Percentiles rank a stretch among this genome's conserved stretches.
Evolutionary conservation across 495 filamentous ascomycete genomes (phyloP).

Genomic region (Hypoxylon lienhwacheense): DNA sequence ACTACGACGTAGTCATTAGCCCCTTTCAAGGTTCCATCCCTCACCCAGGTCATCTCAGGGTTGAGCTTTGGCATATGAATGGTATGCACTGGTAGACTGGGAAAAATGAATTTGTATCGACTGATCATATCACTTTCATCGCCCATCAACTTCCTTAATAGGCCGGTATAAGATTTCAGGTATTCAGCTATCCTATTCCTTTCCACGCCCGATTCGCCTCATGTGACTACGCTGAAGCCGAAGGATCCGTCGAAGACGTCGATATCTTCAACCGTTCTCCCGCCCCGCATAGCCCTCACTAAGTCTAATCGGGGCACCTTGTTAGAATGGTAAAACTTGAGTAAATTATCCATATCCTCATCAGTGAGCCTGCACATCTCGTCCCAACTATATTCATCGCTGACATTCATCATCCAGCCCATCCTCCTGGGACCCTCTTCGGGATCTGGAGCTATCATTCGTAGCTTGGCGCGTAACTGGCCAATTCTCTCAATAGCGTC

Average conservation of each 20-base stretch:
- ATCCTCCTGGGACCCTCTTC: conserved; percentile 87
- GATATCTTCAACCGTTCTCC: conserved; percentile 47
- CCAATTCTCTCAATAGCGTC: conserved; percentile 84
- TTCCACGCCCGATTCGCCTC: neutral
- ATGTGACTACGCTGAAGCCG: conserved; percentile 59
- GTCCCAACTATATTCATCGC: conserved; percentile 82
- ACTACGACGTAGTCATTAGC: too few relatives aligned
- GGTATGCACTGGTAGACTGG: too few relatives aligned
- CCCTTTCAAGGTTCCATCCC: too few relatives aligned
- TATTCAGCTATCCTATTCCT: too few relatives aligned
- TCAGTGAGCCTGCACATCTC: conserved; percentile 85
- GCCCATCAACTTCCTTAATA: too few relatives aligned
- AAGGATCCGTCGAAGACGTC: conserved; percentile 62
- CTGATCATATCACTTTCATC: too few relatives aligned
- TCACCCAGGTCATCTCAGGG: too few relatives aligned
- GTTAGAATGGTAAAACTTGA: conserved; percentile 65
- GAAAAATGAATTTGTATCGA: too few relatives aligned
- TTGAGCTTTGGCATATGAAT: too few relatives aligned
- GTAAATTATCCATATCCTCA: conserved; percentile 75
- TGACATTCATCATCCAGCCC: conserved; percentile 93
- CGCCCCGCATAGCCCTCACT: conserved; percentile 54
- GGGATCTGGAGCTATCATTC: conserved; percentile 68
- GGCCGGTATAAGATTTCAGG: too few relatives aligned
- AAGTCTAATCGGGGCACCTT: conserved; percentile 52
- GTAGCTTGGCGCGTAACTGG: conserved; percentile 72